phyloP scores from a whole-genome alignment of 2,329 filamentous ascomycete species.

The Aspergillus ochraceus region DNA sequence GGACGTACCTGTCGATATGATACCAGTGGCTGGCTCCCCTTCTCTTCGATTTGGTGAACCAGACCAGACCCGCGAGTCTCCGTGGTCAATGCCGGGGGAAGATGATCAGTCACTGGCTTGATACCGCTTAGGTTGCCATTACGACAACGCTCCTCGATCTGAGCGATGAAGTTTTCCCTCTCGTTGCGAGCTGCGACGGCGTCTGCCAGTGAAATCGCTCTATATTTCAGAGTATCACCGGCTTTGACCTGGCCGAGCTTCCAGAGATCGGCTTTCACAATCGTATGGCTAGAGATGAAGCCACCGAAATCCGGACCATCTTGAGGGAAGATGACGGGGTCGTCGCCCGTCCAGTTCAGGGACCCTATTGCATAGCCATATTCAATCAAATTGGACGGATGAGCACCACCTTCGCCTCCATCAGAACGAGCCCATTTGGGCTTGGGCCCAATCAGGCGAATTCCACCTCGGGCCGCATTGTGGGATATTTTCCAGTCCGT shows the following conservation, averaged over 20 bases:
- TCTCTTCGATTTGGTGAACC: slow-evolving; percentile 36
- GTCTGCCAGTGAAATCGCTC: slow-evolving; percentile 52
- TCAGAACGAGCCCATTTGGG: slow-evolving; percentile 60
- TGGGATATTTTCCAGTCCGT: slow-evolving; percentile 62
- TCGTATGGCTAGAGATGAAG: slow-evolving; percentile 57
- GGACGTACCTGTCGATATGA: slow-evolving; percentile 41
- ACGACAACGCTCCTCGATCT: slow-evolving; percentile 43
- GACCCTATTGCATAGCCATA: slow-evolving; percentile 61
- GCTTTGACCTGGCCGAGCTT: slow-evolving; percentile 63
- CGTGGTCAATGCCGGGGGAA: slow-evolving; percentile 20
- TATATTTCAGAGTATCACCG: slow-evolving; percentile 56
- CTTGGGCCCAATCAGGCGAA: slow-evolving; percentile 59
- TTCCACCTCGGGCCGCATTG: slow-evolving; percentile 61
- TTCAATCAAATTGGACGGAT: slow-evolving; percentile 60
- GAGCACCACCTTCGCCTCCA: slow-evolving; percentile 63
- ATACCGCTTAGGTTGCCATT: slow-evolving; percentile 32
- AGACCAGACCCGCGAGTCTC: slow-evolving; percentile 30
- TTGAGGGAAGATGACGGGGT: slow-evolving; percentile 59
- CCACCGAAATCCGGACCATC: slow-evolving; percentile 63
- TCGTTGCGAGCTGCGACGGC: slow-evolving; percentile 48
- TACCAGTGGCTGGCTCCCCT: slow-evolving; percentile 38
- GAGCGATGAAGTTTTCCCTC: slow-evolving; percentile 48
- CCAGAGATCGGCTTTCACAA: slow-evolving; percentile 60
- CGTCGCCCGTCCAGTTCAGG: slow-evolving; percentile 63
- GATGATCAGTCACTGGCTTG: slow-evolving; percentile 29